Evolutionary conservation across 148 eudicot species (phyloP), one percentile per base, ranked within the genome.

Genomic region (Euryodendron excelsum): DNA sequence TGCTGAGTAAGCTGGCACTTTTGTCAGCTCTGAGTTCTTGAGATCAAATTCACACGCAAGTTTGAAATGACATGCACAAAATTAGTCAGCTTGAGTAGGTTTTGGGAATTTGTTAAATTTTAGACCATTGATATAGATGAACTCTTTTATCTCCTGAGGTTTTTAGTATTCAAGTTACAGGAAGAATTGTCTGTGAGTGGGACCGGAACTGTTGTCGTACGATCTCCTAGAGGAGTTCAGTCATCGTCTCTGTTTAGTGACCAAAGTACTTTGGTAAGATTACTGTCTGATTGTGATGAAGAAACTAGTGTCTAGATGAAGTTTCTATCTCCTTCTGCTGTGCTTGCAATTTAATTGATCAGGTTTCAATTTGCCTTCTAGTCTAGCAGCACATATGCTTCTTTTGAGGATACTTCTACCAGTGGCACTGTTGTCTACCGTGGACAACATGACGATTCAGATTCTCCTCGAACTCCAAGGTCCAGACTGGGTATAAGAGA

Each of bases 401-500:
- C 97, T 74, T 60, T 70, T 76, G 99, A 93, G 76, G 97, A 90
- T 81, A 80, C 92, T 77, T 95, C 97, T 67, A 86, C 80, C 74
- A 89, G 96, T 80, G 99, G 99, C 63, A 93, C 97, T 44, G 69
- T 95, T 82, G 96, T 90, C 65, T 87, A 90, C 62, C 99, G 92
- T 33, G 90, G 90, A 60, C 92, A 86, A 81, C 85, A 78, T 78
- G 98, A 91, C 69, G 96, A 90, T 75, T 84, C 90, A 9, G 99
- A 86, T 74, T 93, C 96, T 71, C 96, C 97, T 80, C 85, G 86
- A 88, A 95, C 91, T 77, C 91, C 93, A 13, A 93, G 87, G 81
- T 95, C 99, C 63, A 90, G 90, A 85, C 88, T 93, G 74, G 97
- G 94, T 70, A 80, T 86, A 79, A 85, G 81, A 69, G 97, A 93